A percentile compares a stretch with the other conserved stretches of the same genome.
These are phyloP conservation scores for Phtheirospermum japonicum DNA, from an alignment of 257 asterid species.

Conservation along the genomic window DNA sequence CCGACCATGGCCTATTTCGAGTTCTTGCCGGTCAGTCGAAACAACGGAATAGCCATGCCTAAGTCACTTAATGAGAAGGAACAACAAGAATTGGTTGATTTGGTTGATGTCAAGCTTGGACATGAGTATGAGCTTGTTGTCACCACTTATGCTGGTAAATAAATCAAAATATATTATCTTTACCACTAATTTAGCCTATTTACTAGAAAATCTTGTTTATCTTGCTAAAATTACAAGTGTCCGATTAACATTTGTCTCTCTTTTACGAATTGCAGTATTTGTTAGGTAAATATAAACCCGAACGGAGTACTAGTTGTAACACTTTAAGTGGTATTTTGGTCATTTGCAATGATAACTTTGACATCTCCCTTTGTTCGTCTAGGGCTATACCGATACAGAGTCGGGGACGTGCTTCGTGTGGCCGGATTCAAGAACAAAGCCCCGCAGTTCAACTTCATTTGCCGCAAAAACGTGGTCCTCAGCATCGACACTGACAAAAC, in stretches of 20 bases:
- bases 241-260: too few relatives aligned
- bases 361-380: not conserved
- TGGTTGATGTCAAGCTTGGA: slow-evolving; percentile 75
- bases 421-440: slow-evolving; percentile 96
- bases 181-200: too few relatives aligned
- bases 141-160: slow-evolving; percentile 84
- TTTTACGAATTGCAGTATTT: too few relatives aligned
- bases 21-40: slow-evolving; percentile 61
- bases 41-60: slow-evolving; percentile 42
- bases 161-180: slow-evolving; percentile 35
- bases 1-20: slow-evolving; percentile 84
- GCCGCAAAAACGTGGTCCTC: slow-evolving; percentile 78
- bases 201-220: too few relatives aligned
- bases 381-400: slow-evolving; percentile 85
- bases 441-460: slow-evolving; percentile 88
- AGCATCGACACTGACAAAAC: slow-evolving; percentile 91
- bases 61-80: slow-evolving; percentile 58
- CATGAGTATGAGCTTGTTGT: slow-evolving; percentile 87
- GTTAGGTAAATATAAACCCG: too few relatives aligned
- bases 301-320: too few relatives aligned
- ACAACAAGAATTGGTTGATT: slow-evolving; percentile 58
- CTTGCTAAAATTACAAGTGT: too few relatives aligned
- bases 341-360: slow-evolving; percentile 35
- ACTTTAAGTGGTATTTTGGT: not conserved
- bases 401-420: slow-evolving; percentile 86